These are phyloP conservation scores for Monilinia vaccinii-corymbosi DNA, from an alignment of 2,329 filamentous ascomycete genomes.

Conservation along the genomic window DNA sequence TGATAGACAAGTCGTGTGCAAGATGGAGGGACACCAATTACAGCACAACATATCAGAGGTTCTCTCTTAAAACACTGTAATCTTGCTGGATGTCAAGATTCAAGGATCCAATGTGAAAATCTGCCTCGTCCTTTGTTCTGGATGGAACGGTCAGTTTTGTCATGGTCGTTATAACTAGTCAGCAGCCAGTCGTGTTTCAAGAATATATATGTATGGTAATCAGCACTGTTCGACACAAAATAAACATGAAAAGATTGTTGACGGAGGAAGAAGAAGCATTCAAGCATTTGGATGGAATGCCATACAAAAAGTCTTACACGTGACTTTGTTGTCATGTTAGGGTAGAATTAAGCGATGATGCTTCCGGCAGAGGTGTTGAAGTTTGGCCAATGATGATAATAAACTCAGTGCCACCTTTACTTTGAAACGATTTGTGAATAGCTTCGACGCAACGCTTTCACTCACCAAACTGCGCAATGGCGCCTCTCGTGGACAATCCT, in stretches of 20 bases:
- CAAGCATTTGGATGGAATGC: not conserved
- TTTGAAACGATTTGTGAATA: conserved; percentile 4
- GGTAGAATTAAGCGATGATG: not conserved
- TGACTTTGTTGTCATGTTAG: not conserved
- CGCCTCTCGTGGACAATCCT: conserved; percentile 80
- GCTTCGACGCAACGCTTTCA: conserved; percentile 5
- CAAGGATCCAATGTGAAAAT: not conserved
- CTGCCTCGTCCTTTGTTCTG: not conserved
- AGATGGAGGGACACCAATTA: not conserved
- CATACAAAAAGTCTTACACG: not conserved
- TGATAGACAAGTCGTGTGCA: not conserved
- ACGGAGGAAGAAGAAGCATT: not conserved
- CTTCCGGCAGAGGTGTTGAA: not conserved
- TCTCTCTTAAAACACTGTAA: not conserved
- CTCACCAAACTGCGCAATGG: conserved; percentile 37
- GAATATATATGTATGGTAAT: not conserved
- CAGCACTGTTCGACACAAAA: not conserved
- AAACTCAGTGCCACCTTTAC: conserved; percentile 9
- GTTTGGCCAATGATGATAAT: not conserved
- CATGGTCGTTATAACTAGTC: not conserved
- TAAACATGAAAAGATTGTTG: not conserved
- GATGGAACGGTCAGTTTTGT: not conserved
- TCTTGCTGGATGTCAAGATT: not conserved
- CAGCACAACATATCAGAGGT: not conserved
- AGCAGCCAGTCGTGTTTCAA: not conserved